A percentile compares a stretch with the other conserved stretches of the same genome.
phyloP scores from a whole-genome alignment of 202 grass and related monocot genomes.

The Dendrocalamus latiflorus region DNA sequence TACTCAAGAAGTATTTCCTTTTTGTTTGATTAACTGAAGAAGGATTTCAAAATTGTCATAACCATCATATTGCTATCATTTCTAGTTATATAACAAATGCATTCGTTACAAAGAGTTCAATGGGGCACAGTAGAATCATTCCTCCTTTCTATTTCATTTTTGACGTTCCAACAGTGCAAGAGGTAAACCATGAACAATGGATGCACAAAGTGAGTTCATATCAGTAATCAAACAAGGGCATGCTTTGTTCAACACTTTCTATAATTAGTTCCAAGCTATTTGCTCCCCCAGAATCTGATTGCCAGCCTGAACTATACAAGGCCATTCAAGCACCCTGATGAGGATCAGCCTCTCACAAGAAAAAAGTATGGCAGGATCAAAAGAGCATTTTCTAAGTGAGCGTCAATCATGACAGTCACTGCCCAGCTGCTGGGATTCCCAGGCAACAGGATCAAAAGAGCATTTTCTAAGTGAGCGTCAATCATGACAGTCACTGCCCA shows the following conservation, averaged over 20 bases:
- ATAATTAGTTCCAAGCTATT: background rate
- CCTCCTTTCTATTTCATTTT: background rate
- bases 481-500: conserved; percentile 27
- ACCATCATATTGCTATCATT: background rate
- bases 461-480: conserved; percentile 19
- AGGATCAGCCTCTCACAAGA: background rate
- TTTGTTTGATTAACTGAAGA: background rate
- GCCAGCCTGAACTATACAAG: background rate
- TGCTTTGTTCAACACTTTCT: background rate
- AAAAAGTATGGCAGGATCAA: background rate
- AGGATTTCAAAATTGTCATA: background rate
- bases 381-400: conserved; percentile 15
- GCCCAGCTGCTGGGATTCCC: conserved; percentile 19
- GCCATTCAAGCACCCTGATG: background rate
- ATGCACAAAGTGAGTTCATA: conserved; percentile 5
- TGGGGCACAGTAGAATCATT: background rate
- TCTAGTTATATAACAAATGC: background rate
- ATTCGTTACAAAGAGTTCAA: background rate
- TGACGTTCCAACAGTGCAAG: background rate
- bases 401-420: conserved; percentile 24
- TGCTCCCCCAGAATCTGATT: background rate
- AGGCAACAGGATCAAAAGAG: background rate
- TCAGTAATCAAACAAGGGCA: background rate
- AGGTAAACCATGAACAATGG: background rate
- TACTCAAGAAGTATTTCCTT: background rate